Base-by-base conservation (phyloP, 257 asterid genomes). In the Ilex aquifolium region DNA sequence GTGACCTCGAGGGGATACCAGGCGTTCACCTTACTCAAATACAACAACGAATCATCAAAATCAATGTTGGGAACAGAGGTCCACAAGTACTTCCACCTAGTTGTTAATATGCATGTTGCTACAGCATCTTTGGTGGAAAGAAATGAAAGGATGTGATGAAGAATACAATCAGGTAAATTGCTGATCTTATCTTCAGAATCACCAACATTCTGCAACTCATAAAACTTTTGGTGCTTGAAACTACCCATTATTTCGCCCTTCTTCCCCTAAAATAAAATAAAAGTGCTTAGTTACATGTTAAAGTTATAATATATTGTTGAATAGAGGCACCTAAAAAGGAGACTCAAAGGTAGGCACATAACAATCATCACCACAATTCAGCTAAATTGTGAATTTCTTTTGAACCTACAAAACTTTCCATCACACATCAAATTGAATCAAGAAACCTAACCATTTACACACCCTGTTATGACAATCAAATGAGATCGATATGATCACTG, bases 41-140 rank as follows among this genome's bases (percentile, higher is more conserved):
- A 83, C 62, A 83, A 56, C 58, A 57, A 56, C 29, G 76, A 70
- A 56, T 83, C 89, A 64, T 83, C 89, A 68, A 80, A 68, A 70
- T 80, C 80, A 15, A 80, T 21, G 63, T 36, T 52, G 10, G 78
- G 82, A 62, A 83, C 72, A 63, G 59, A 74, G 16, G 79, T 74
- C 89, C 89, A 83, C 12, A 83, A 66, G 44, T 65, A 63, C 73
- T 76, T 76, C 86, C 89, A 83, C 53, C 86, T 66, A 61, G 73
- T 80, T 46, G 89, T 76, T 56, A 83, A 52, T 58, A 75, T 70
- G 55, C 80, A 69, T 7, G 84, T 83, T 39, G 76, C 70, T 50
- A 80, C 84, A 60, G 76, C 84, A 27, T 83, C 82, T 53, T 75
- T 77, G n/a, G 85, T 80, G 29, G 83, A 74, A 54, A 83, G 79